These are phyloP conservation scores for Mycena indigotica DNA, from an alignment of 768 basidiomycete genomes.

Conservation along the genomic window DNA sequence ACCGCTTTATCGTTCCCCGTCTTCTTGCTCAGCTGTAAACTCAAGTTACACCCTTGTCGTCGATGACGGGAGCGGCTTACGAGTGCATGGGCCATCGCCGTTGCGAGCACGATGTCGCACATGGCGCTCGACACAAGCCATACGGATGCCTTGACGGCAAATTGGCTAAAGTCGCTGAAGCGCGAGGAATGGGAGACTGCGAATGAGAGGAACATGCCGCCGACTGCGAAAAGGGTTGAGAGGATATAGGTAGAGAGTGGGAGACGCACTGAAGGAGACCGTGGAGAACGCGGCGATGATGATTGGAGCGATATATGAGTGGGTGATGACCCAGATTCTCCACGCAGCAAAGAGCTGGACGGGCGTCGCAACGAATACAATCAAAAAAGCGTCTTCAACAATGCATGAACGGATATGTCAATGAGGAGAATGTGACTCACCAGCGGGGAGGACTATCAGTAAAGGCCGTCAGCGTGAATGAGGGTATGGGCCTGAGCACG, in stretches of 20 bases:
- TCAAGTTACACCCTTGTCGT: no score
- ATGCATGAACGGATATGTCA: background rate
- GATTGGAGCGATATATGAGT: background rate
- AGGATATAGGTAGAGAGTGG: background rate
- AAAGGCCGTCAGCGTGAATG: background rate
- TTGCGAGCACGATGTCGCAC: slow-evolving; percentile 12
- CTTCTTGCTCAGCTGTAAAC: slow-evolving; percentile 2
- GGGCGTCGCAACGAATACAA: slow-evolving; percentile 10
- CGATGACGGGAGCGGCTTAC: background rate
- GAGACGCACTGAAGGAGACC: slow-evolving; percentile 7
- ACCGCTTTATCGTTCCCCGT: slow-evolving; percentile 1
- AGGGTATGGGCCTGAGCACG: background rate
- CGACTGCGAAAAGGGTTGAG: background rate
- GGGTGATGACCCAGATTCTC: slow-evolving; percentile 15
- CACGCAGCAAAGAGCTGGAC: slow-evolving; percentile 18
- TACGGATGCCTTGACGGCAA: background rate
- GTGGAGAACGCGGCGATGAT: slow-evolving; percentile 8
- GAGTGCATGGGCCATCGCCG: slow-evolving; percentile 8
- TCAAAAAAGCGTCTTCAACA: slow-evolving; percentile 9
- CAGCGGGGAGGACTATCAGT: background rate
- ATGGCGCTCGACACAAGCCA: slow-evolving; percentile 12
- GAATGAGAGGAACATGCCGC: slow-evolving; percentile 4
- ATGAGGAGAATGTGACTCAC: background rate
- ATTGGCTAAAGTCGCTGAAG: slow-evolving; percentile 1
- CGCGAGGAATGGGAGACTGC: background rate